phyloP scores from a whole-genome alignment of 1,139 yeast genomes.

The Diutina siamensis region DNA sequence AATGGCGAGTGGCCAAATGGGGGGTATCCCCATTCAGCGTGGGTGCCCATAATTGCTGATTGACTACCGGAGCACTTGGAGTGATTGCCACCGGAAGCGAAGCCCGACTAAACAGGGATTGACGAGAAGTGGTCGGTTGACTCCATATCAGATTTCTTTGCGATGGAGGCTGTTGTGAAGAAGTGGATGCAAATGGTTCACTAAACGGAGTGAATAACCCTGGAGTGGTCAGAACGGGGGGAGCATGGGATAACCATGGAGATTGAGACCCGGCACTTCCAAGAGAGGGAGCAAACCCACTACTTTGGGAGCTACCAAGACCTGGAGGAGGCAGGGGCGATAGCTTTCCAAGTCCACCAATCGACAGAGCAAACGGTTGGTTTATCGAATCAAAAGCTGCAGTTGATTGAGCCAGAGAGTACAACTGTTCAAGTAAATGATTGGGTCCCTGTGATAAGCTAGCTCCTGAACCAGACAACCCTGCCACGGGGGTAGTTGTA shows the following conservation, averaged over 20 bases:
- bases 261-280: conserved; percentile 1
- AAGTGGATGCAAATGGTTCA: background rate
- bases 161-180: background rate
- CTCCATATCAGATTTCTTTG: conserved; percentile 5
- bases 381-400: background rate
- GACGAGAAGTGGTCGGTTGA: conserved; percentile 2
- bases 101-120: conserved; percentile 13
- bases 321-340: conserved; percentile 5
- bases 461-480: background rate
- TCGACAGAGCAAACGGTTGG: background rate
- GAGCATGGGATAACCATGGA: background rate
- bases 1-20: background rate
- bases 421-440: conserved; percentile 2
- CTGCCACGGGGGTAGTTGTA: background rate
- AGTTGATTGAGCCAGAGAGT: background rate
- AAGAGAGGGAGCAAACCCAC: background rate
- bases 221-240: background rate
- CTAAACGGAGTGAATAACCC: conserved; percentile 1
- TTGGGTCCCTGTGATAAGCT: background rate
- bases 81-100: conserved; percentile 21
- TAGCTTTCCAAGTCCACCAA: background rate
- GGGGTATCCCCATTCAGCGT: background rate
- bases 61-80: background rate
- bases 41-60: background rate
- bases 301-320: background rate